These are phyloP conservation scores for Colletotrichum cordylinicola DNA, from an alignment of 2,329 filamentous ascomycete genomes.

Conservation along the genomic window DNA sequence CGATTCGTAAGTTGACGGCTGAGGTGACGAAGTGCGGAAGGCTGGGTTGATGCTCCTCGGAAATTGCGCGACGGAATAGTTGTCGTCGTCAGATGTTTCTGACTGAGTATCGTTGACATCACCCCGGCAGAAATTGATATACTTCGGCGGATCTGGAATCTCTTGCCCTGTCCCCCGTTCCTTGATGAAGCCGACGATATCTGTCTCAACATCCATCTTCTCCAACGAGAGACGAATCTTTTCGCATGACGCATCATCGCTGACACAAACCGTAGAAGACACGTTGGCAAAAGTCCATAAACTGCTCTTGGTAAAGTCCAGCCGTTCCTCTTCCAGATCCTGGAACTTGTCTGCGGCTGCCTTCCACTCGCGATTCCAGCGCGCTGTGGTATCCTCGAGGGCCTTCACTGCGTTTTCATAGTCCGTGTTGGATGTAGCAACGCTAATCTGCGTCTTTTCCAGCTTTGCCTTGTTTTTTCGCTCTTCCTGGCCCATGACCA, in stretches of 20 bases:
- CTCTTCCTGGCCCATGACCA: slow-evolving; percentile 99
- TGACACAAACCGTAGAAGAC: slow-evolving; percentile 95
- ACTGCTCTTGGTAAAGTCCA: slow-evolving; percentile 98
- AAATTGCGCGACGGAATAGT: slow-evolving; percentile 95
- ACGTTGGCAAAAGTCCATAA: slow-evolving; percentile 99
- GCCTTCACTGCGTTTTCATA: slow-evolving; percentile 94
- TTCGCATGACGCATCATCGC: slow-evolving; percentile 95
- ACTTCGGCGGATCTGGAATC: slow-evolving; percentile 95
- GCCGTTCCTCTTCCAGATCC: slow-evolving; percentile 93
- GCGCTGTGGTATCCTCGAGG: slow-evolving; percentile 90
- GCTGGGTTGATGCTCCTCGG: slow-evolving; percentile 94
- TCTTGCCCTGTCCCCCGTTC: slow-evolving; percentile 93
- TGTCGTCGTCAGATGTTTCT: slow-evolving; percentile 83
- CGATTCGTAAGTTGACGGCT: slow-evolving; percentile 90
- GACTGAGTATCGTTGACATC: slow-evolving; percentile 83
- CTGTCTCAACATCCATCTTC: slow-evolving; percentile 95
- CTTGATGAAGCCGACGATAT: slow-evolving; percentile 87
- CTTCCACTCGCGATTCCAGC: slow-evolving; percentile 99
- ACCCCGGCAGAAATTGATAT: slow-evolving; percentile 97
- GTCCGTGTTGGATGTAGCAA: slow-evolving; percentile 88
- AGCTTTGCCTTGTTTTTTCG: slow-evolving; percentile 98
- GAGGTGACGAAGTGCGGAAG: slow-evolving; percentile 93
- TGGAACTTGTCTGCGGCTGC: slow-evolving; percentile 98
- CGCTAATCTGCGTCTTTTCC: slow-evolving; percentile 96
- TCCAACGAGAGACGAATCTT: slow-evolving; percentile 94